Percentiles rank a stretch among this genome's conserved stretches.
Evolutionary conservation across 2,329 filamentous ascomycete genomes (phyloP).

Genomic region (Diaporthe sp.): DNA sequence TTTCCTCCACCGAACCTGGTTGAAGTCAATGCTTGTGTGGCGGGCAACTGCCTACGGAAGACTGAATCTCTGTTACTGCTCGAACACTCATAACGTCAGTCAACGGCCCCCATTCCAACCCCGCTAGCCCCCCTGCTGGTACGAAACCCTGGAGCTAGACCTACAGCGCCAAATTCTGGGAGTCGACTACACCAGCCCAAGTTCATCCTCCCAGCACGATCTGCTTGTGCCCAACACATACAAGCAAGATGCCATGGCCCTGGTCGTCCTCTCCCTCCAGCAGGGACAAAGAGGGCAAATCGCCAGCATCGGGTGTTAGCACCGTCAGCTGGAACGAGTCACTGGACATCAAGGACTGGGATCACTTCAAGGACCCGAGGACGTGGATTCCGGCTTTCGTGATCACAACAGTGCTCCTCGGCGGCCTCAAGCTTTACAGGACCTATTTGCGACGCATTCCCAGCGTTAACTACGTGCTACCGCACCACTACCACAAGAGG

Average conservation of each 20-base stretch:
- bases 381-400: conserved; percentile 68
- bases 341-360: conserved; percentile 65
- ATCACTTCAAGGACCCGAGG: conserved; percentile 67
- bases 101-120: no score
- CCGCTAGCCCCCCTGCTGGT: background rate
- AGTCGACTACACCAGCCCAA: background rate
- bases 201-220: background rate
- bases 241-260: conserved; percentile 41
- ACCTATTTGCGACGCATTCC: conserved; percentile 89
- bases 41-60: background rate
- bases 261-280: conserved; percentile 37
- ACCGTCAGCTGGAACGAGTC: conserved; percentile 56
- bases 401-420: conserved; percentile 68
- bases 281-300: conserved; percentile 16
- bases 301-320: background rate
- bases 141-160: conserved; percentile 10
- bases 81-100: background rate
- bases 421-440: conserved; percentile 73
- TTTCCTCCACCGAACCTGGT: background rate
- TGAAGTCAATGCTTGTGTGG: background rate
- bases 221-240: background rate
- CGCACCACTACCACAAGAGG: conserved; percentile 79
- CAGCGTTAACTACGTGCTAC: conserved; percentile 80
- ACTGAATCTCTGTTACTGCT: background rate
- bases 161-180: background rate